These are phyloP conservation scores for Rhodotorula kratochvilovae DNA, from an alignment of 768 basidiomycete genomes.

Conservation along the genomic window DNA sequence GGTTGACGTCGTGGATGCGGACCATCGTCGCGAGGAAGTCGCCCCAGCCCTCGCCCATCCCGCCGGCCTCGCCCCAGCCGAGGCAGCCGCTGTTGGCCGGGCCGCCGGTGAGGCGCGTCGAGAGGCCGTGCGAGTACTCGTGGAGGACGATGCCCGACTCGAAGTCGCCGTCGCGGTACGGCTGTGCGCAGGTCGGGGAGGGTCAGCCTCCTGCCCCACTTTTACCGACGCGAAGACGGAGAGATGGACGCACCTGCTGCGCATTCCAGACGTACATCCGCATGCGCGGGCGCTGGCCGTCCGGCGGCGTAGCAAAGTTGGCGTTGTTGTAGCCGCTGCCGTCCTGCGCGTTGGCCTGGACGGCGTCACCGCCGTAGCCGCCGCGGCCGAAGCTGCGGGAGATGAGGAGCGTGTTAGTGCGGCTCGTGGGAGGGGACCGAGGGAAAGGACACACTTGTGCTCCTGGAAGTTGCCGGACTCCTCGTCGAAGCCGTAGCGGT, in stretches of 20 bases:
- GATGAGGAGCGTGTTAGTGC: slow-evolving; percentile 29
- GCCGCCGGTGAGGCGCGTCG: slow-evolving; percentile 90
- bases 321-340: slow-evolving; percentile 61
- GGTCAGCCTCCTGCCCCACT: slow-evolving; percentile 29
- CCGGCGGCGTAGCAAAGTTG: slow-evolving; percentile 60
- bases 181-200: slow-evolving; percentile 65
- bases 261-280: slow-evolving; percentile 7
- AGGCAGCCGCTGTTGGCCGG: slow-evolving; percentile 40
- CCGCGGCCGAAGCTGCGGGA: slow-evolving; percentile 82
- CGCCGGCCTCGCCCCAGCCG: slow-evolving; percentile 82
- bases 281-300: slow-evolving; percentile 44
- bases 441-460: background rate
- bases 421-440: background rate
- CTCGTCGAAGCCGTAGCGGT: slow-evolving; percentile 86
- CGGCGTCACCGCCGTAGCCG: slow-evolving; percentile 77
- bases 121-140: slow-evolving; percentile 80
- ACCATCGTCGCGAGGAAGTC: slow-evolving; percentile 76
- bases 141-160: slow-evolving; percentile 86
- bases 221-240: background rate
- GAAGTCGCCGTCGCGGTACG: slow-evolving; percentile 89
- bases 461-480: slow-evolving; percentile 79
- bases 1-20: slow-evolving; percentile 48
- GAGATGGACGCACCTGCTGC: background rate
- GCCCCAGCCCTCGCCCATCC: slow-evolving; percentile 62
- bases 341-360: slow-evolving; percentile 93